These are phyloP conservation scores for Yarrowia deformans DNA, from an alignment of 805 yeast genomes.

Conservation along the genomic window DNA sequence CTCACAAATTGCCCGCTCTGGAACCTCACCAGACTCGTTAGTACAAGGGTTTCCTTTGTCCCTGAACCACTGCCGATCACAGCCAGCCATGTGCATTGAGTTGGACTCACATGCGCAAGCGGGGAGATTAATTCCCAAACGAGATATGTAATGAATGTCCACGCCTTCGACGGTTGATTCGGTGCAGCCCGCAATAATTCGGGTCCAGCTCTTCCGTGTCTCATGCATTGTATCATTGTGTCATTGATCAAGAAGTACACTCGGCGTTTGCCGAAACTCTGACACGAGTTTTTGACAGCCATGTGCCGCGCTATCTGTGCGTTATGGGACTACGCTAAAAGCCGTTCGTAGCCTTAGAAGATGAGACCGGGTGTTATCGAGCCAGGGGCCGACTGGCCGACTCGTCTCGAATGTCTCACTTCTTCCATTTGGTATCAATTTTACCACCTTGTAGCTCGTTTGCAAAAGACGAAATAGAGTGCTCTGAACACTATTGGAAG, in stretches of 20 bases:
- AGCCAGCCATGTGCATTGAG: conserved; percentile 31
- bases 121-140: conserved; percentile 17
- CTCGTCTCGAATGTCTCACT: too few relatives aligned
- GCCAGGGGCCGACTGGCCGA: too few relatives aligned
- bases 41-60: not conserved
- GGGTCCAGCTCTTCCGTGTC: not conserved
- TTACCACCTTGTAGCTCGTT: too few relatives aligned
- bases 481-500: not conserved
- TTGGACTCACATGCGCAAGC: not conserved
- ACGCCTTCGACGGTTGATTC: conserved; percentile 10
- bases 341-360: too few relatives aligned
- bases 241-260: too few relatives aligned
- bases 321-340: too few relatives aligned
- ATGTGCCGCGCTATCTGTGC: too few relatives aligned
- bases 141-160: not conserved
- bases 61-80: conserved; percentile 4
- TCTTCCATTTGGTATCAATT: too few relatives aligned
- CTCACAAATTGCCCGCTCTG: not conserved
- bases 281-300: not conserved
- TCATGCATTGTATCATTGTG: not conserved
- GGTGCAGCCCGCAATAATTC: conserved; percentile 7
- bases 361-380: too few relatives aligned
- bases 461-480: not conserved
- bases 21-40: not conserved
- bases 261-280: not conserved